Base-by-base conservation (phyloP, 805 yeast genomes). In the Teunomyces pallodes region DNA sequence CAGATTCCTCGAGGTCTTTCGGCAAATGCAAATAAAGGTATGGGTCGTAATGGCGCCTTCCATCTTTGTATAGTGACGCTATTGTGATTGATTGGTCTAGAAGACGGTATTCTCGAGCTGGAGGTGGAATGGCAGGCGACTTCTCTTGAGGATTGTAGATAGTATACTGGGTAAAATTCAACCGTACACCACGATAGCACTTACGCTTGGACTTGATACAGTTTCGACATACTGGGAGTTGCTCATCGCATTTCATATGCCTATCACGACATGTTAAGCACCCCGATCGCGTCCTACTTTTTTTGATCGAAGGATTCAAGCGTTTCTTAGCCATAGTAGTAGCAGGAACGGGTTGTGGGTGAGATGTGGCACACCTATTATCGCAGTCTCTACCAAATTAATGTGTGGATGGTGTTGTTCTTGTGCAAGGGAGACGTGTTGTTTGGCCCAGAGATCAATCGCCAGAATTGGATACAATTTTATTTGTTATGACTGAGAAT, bases 181-280 rank as follows among this genome's bases (percentile, higher is more conserved):
- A 61, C 46, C 79, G 66, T 9, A 69, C 60, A 1, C 82, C 82
- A 47, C 79, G 61, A 54, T 72, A 70, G 53, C 84, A 79, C 41
- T 64, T 66, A 35, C 80, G 65, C 42, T 74, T 70, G 8, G 81
- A 73, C 46, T 76, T 78, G 43, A 76, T 66, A 60, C 86, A 71
- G 56, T 82, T 80, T 35, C 75, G 70, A 61, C 88, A 83, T 30
- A 77, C 77, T 1, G 88, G 88, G 46, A 76, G 76, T 36, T 73
- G 77, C 59, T 81, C 86, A 57, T 83, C 87, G 63, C 88, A 83
- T 58, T 82, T 83, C 70, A 83, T 80, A 61, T 84, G 83, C 39
- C 87, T 72, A 50, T 81, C 80, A 46, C 87, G 77, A 56, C 88
- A 83, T 9, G 84, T 81, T 45, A 79, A 62, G 58, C 86, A 81